A percentile compares a stretch with the other conserved stretches of the same genome.
phyloP scores from a whole-genome alignment of 805 yeast genomes.

The Starmerella lactis-condensi region DNA sequence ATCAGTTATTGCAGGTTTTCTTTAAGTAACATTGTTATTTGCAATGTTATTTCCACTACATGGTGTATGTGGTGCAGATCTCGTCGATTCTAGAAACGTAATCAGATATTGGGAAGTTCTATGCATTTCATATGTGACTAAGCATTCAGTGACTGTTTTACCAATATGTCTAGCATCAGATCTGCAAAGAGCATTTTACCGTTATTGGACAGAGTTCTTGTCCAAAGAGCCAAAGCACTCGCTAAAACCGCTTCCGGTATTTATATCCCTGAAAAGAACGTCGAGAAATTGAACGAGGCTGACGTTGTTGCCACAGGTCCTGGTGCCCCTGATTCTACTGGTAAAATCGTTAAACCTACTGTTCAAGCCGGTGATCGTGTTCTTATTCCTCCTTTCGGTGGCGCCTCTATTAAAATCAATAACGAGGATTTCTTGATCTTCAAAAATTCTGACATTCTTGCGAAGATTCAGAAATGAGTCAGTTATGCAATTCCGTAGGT shows the following conservation, averaged over 20 bases:
- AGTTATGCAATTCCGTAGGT: too few species aligned
- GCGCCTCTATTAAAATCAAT: constrained; percentile 70
- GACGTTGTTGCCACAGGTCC: constrained; percentile 91
- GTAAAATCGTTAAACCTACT: constrained; percentile 50
- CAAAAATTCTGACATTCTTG: constrained; percentile 89
- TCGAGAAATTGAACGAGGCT: constrained; percentile 81
- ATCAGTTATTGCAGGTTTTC: too few species aligned
- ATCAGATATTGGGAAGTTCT: too few species aligned
- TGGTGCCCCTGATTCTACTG: constrained; percentile 61
- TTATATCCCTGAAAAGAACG: constrained; percentile 89
- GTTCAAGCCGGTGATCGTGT: constrained; percentile 87
- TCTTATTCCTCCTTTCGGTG: constrained; percentile 87
- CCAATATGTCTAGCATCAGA: constrained; percentile 42
- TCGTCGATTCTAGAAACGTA: too few species aligned
- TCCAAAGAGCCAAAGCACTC: constrained; percentile 83
- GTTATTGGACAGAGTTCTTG: constrained; percentile 85
- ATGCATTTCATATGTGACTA: too few species aligned
- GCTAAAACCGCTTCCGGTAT: constrained; percentile 84
- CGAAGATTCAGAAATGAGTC: constrained; percentile 61
- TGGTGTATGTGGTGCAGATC: too few species aligned
- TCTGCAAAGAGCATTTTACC: constrained; percentile 80
- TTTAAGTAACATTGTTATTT: too few species aligned
- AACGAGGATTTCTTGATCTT: constrained; percentile 55
- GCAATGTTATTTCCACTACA: too few species aligned
- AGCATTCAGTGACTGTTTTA: too few species aligned